phyloP scores from a whole-genome alignment of 2,329 filamentous ascomycete species.

The Endothia cerciana region DNA sequence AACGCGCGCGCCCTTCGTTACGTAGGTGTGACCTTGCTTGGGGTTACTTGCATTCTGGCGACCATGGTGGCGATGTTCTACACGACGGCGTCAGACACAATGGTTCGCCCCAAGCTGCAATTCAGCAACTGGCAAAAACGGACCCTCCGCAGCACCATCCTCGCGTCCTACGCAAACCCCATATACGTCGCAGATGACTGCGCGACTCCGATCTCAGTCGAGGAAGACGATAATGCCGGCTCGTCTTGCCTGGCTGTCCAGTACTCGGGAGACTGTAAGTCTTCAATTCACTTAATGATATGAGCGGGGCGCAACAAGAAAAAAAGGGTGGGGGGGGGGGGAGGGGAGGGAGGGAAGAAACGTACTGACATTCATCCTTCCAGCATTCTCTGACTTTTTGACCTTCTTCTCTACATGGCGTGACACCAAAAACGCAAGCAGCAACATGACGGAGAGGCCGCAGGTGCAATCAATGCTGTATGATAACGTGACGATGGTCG shows the following conservation, averaged over 20 bases:
- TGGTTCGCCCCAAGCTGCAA: constrained; percentile 74
- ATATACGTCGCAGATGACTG: constrained; percentile 60
- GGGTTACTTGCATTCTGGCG: constrained; percentile 65
- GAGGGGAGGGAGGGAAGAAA: neutral
- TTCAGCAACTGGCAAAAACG: constrained; percentile 55
- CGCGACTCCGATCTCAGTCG: constrained; percentile 63
- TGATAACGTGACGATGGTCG: constrained; percentile 73
- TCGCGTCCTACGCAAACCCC: constrained; percentile 66
- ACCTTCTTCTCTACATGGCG: constrained; percentile 64
- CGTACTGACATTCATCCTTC: constrained; percentile 17
- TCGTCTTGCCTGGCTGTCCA: constrained; percentile 70
- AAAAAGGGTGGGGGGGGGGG: no score
- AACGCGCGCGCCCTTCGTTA: constrained; percentile 68
- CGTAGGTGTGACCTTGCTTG: constrained; percentile 66
- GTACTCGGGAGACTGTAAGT: constrained; percentile 65
- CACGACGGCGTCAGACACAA: constrained; percentile 74
- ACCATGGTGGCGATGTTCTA: constrained; percentile 72
- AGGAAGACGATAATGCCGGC: constrained; percentile 38
- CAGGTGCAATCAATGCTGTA: constrained; percentile 65
- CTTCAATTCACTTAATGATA: neutral
- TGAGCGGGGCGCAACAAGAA: neutral
- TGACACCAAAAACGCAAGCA: constrained; percentile 45
- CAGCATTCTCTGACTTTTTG: constrained; percentile 69
- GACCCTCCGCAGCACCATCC: constrained; percentile 59
- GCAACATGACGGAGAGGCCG: constrained; percentile 54